A percentile compares a stretch with the other conserved stretches of the same genome.
Evolutionary conservation across 768 basidiomycete species (phyloP).

Genomic region (Sarcodon aspratus): DNA sequence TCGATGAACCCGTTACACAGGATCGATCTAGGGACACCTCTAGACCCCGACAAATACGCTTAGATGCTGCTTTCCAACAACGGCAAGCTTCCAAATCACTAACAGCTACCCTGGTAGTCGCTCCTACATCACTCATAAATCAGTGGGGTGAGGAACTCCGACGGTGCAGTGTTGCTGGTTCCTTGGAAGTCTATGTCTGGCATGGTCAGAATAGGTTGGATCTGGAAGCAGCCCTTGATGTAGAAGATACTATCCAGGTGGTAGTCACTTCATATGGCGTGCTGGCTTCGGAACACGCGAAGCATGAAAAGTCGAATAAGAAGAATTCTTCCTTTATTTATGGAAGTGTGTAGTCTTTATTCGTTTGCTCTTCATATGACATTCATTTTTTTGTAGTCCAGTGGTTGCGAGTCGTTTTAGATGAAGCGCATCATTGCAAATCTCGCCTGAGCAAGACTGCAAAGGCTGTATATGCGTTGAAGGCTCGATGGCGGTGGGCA

Average conservation of each 20-base stretch:
- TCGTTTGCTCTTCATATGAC: not conserved
- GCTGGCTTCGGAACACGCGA: conserved; percentile 79
- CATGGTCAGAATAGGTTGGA: conserved; percentile 82
- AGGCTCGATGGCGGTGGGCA: conserved; percentile 77
- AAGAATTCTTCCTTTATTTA: conserved; percentile 45
- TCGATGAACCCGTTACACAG: conserved; percentile 16
- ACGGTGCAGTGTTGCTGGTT: conserved; percentile 65
- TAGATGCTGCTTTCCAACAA: conserved; percentile 52
- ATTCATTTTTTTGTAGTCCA: conserved; percentile 34
- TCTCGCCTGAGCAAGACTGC: conserved; percentile 81
- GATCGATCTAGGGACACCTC: conserved; percentile 7
- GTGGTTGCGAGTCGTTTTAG: conserved; percentile 76
- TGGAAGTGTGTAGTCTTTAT: conserved; percentile 37
- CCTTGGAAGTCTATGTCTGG: conserved; percentile 64
- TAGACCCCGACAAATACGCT: conserved; percentile 45
- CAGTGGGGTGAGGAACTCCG: conserved; percentile 94
- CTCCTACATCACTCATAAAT: conserved; percentile 80
- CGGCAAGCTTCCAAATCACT: conserved; percentile 17
- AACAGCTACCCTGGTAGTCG: conserved; percentile 79
- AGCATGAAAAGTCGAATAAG: conserved; percentile 39
- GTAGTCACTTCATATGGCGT: conserved; percentile 90
- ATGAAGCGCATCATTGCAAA: conserved; percentile 95
- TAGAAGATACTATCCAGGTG: conserved; percentile 49
- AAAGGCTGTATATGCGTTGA: conserved; percentile 78
- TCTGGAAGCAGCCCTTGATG: conserved; percentile 45